Base-by-base conservation (phyloP, 2,329 filamentous ascomycete species). In the Amesomyces nigricolor region DNA sequence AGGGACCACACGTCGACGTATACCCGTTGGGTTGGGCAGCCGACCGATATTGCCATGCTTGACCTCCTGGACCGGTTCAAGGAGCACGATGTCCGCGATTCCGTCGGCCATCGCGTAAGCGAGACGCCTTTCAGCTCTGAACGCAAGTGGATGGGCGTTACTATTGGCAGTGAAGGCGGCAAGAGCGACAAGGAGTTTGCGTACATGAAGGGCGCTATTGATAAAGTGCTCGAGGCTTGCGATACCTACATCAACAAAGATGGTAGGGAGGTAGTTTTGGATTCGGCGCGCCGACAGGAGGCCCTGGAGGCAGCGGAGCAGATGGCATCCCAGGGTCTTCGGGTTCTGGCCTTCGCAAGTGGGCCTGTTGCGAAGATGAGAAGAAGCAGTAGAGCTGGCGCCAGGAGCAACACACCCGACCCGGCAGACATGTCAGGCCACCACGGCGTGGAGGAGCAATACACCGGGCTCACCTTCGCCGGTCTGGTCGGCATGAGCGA, bases 61-160 rank as follows among this genome's bases (percentile, higher is more conserved):
- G 94, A 99, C 71, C 77, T 99, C 50, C 77, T 99, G 35, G 95
- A 99, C 72, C 82, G 84, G 22, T 94, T 95, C 67, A 88, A 88
- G 57, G 92, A 96, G 70, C 89, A 95, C 62, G 94, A 99, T 71
- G 84, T 95, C 45, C 86, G 95, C 58, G 87, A 94, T 46, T 86
- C 88, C 9, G 83, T 96, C 52, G 91, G 91, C n/a, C 79, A 81
- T 32, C 87, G 92, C 47, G 82, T 87, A 32, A 84, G 85, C 43
- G 94, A 99, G 70, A 91, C 89, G 0, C 91, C 94, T 0, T 99
- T 99, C 71, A 97, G 92, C 68, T 99, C 94, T 1, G 91, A 96
- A 68, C 83, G 92, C 55, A 99, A 99, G 72, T 99, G 92, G 92
- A 99, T 99, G 95, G 95, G 95, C 35, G 91, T 96, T 29, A 87